Evolutionary conservation across 2,329 filamentous ascomycete species (phyloP).

Genomic region (Colletotrichum tofieldiae): DNA sequence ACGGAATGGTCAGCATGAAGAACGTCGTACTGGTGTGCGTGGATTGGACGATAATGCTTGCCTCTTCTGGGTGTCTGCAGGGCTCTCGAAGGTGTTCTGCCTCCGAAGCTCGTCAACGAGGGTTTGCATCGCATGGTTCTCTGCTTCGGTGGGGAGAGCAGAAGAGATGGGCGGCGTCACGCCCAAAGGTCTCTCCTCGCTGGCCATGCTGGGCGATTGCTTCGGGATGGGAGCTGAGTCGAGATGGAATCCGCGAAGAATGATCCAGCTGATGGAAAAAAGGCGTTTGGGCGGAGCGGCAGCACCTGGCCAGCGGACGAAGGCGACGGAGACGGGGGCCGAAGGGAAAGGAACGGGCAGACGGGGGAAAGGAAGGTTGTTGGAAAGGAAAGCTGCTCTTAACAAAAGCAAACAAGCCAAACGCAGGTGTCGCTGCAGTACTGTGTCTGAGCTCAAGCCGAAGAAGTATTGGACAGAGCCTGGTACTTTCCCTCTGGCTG

Average conservation of each 20-base stretch:
- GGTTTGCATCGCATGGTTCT: constrained; percentile 83
- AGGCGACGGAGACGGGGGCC: background rate
- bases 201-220: constrained; percentile 50
- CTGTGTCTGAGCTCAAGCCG: background rate
- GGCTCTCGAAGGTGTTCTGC: constrained; percentile 93
- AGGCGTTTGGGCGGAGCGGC: constrained; percentile 5
- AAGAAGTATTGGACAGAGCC: background rate
- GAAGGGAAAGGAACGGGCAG: background rate
- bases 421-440: background rate
- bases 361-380: background rate
- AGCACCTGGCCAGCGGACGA: constrained; percentile 19
- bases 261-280: constrained; percentile 1
- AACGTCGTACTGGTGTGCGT: background rate
- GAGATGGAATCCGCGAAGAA: constrained; percentile 4
- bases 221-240: constrained; percentile 2
- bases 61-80: constrained; percentile 88
- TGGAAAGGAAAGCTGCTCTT: background rate
- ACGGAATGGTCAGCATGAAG: constrained; percentile 19
- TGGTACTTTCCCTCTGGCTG: constrained; percentile 6
- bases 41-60: constrained; percentile 53
- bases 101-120: constrained; percentile 87
- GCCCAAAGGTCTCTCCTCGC: constrained; percentile 67
- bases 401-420: constrained; percentile 15
- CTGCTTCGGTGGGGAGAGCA: constrained; percentile 81
- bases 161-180: constrained; percentile 89